Base-by-base conservation (phyloP, 2,329 filamentous ascomycete genomes). In the Phaeosphaeriaceae sp. region DNA sequence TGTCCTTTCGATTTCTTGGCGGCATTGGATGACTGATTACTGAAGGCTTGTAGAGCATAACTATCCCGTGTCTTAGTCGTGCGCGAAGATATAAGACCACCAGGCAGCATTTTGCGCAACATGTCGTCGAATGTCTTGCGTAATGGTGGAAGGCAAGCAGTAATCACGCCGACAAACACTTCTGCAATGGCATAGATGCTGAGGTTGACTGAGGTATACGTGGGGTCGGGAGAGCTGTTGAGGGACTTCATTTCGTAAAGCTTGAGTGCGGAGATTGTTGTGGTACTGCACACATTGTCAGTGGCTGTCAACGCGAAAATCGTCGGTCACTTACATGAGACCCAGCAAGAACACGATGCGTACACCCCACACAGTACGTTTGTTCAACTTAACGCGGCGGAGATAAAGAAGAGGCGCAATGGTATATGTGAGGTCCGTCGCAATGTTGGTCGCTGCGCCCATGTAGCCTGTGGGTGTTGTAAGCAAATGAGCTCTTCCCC, bases 141-240 rank as follows among this genome's bases (percentile, higher is more conserved):
- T 0, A 72, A 54, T 0, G 69, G 69, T 1, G 69, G 69, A 6
- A 72, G 67, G 19, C 61, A 70, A 9, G 69, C 69, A 15, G 68
- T 71, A 50, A 72, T 66, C 1, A 63, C 68, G 24, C 68, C 69
- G 13, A 67, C 66, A n/a, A 69, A 69, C 6, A 70, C 68, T 59
- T 72, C 69, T 2, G 68, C 53, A 1, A 63, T 53, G 3, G 67
- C 65, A 51, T 68, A 72, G 22, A 72, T 61, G 41, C 63, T 70
- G 1, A 71, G 63, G 31, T 70, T 69, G 15, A 71, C 62, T 7
- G 63, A 60, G 9, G 56, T 63, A 27, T 66, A 72, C 17, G 66
- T 67, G 3, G 65, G 63, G 49, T 72, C 68, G 19, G 60, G 54
- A 0, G 68, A 70, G 9, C 61, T 46, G 42, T 62, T 61, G 15